phyloP scores from a whole-genome alignment of 2,329 filamentous ascomycete species.

The Epichloe typhina region DNA sequence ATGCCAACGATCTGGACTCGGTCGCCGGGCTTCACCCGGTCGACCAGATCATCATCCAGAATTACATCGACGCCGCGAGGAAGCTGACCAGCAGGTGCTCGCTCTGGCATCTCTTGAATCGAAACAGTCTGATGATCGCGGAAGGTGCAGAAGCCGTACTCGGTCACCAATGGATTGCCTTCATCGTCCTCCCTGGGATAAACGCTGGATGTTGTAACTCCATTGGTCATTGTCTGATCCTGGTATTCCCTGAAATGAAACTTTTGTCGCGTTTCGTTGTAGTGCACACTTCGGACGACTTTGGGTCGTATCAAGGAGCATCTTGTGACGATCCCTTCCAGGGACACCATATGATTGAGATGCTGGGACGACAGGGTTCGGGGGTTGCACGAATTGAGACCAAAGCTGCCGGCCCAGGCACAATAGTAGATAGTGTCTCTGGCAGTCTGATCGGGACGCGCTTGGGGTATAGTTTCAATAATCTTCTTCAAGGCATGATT shows the following conservation, averaged over 20 bases:
- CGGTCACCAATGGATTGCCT: constrained; percentile 81
- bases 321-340: constrained; percentile 95
- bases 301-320: constrained; percentile 93
- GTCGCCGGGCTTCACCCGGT: constrained; percentile 89
- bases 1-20: constrained; percentile 94
- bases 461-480: constrained; percentile 64
- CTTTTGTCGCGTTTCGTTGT: constrained; percentile 72
- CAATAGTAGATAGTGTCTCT: constrained; percentile 87
- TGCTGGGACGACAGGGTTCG: constrained; percentile 79
- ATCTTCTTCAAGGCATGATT: constrained; percentile 83
- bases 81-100: constrained; percentile 87
- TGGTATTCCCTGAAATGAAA: constrained; percentile 86
- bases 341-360: constrained; percentile 90
- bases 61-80: constrained; percentile 94
- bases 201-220: constrained; percentile 76
- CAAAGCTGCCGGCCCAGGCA: constrained; percentile 93
- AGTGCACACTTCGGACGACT: constrained; percentile 96
- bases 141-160: constrained; percentile 93
- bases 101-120: constrained; percentile 98
- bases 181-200: constrained; percentile 91
- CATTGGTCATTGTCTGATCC: constrained; percentile 95
- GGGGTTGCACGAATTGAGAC: constrained; percentile 82
- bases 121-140: constrained; percentile 95
- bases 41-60: constrained; percentile 90
- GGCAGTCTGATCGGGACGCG: constrained; percentile 60